Base-by-base conservation (phyloP, 768 basidiomycete species). In the Xerocomus brunneocitrinus region DNA sequence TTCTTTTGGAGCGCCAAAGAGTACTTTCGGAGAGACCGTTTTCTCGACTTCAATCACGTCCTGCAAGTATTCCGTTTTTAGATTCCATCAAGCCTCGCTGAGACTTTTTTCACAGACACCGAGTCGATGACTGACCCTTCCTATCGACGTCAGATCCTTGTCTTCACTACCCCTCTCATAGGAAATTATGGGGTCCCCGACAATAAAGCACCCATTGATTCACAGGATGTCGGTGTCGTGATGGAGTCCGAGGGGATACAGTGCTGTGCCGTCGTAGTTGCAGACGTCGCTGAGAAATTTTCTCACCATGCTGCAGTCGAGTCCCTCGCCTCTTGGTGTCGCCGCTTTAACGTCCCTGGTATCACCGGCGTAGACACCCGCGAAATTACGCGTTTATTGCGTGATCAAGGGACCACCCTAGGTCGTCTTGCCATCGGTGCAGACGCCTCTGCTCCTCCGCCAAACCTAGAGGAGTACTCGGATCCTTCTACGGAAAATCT, bases 91-190 rank as follows among this genome's bases (percentile, higher is more conserved):
- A 50, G 52, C 57, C 40, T 41, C 42, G 5, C 45, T 61, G 49
- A 52, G 16, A 8, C 56, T 54, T 58, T 54, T 19, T 19, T 27
- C 38, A n/a, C 66, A 95, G 94, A 99, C 70, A 98, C 95, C 44
- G 97, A 99, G 73, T 97, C 93, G 8, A 98, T 99, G 97, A 99
- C 97, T 35, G 97, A 99, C 70, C 97, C 97, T 7, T 98, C 97
- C 8, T 98, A 99, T 72, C 89, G 92, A 32, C 89, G 92, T 47
- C 97, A 99, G 72, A 95, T 99, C 66, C 82, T 99, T 58, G 97
- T 99, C 53, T 99, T 99, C 76, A 99, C 97, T 41, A 89, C 95
- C 0, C 97, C 97, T 9, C 83, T 99, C 72, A 97, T 99, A 59
- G 97, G 97, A 38, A 99, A 99, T 71, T 99, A 99, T 65, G 97